Conservation (phyloP, 2,329 filamentous ascomycete genomes). For the Coleophoma cylindrospora region DNA sequence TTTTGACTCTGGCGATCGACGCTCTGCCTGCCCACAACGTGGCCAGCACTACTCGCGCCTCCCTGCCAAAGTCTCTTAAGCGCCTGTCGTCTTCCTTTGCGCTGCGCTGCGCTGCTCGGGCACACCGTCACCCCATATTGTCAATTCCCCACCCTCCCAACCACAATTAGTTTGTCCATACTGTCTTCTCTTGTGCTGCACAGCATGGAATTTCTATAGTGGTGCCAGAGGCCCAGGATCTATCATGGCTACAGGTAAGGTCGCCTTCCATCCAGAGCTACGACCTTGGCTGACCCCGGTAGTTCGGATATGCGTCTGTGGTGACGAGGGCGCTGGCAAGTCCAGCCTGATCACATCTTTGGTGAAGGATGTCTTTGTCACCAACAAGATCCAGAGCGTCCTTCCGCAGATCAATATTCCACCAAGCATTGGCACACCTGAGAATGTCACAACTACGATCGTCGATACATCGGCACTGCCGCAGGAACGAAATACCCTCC, state of each 20-base stretch:
- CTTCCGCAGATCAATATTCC: slow-evolving; percentile 94
- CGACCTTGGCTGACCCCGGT: slow-evolving; percentile 6
- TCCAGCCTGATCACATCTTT: slow-evolving; percentile 90
- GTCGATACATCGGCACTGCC: slow-evolving; percentile 95
- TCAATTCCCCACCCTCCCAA: too few relatives aligned
- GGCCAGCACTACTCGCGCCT: neutral
- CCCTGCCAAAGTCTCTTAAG: neutral
- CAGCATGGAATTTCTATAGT: slow-evolving; percentile 15
- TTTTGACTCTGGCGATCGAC: too few relatives aligned
- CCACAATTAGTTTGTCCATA: too few relatives aligned
- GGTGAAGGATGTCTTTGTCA: slow-evolving; percentile 95
- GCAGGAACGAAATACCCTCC: slow-evolving; percentile 83
- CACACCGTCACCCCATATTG: too few relatives aligned
- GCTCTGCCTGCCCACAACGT: too few relatives aligned
- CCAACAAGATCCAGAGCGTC: slow-evolving; percentile 90
- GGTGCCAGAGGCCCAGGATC: slow-evolving; percentile 13
- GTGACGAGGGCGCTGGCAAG: slow-evolving; percentile 93
- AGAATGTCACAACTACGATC: slow-evolving; percentile 95
- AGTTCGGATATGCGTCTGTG: slow-evolving; percentile 93
- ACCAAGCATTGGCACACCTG: slow-evolving; percentile 85
- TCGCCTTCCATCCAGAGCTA: neutral
- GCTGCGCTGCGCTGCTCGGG: too few relatives aligned
- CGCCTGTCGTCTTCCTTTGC: neutral
- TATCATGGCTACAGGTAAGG: slow-evolving; percentile 24
- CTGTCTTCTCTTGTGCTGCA: neutral